Percentiles rank a stretch among this genome's conserved stretches.
Evolutionary conservation across 345 rosid species (phyloP).

Genomic region (Citrus hindsii): DNA sequence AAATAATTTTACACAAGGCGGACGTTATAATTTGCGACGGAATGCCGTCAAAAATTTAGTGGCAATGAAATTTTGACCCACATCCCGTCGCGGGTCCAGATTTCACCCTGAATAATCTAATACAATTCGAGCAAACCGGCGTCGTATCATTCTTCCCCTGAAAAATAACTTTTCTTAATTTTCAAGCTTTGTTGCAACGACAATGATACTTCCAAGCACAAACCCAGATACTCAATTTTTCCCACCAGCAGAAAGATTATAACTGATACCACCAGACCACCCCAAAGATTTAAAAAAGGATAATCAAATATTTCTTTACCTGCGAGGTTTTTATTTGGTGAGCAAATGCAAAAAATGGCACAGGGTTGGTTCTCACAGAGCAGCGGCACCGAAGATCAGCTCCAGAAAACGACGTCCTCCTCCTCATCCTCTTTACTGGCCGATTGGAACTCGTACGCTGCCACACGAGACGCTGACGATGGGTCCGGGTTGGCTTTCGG

Average conservation of each 20-base stretch:
- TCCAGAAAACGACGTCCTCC: conserved; percentile 40
- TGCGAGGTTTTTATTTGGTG: background rate
- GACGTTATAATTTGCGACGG: too few species aligned
- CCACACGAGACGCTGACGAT: conserved; percentile 48
- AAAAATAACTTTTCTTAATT: background rate
- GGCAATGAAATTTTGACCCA: too few species aligned
- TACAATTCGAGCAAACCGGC: background rate
- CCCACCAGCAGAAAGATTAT: background rate
- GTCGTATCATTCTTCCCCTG: background rate
- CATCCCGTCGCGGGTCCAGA: too few species aligned
- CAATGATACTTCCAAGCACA: background rate
- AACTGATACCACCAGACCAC: background rate
- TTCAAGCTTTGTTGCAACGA: background rate
- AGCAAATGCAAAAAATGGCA: conserved; percentile 33
- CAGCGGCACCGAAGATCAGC: conserved; percentile 30
- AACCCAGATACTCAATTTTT: background rate
- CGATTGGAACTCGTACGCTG: conserved; percentile 83
- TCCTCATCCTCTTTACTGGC: conserved; percentile 52
- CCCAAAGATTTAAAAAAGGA: background rate
- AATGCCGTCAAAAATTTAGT: too few species aligned
- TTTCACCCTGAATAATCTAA: background rate
- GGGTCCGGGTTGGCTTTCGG: conserved; percentile 36
- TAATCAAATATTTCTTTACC: too few species aligned
- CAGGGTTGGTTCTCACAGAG: conserved; percentile 63
- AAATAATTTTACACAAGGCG: too few species aligned